Conservation (phyloP, 495 filamentous ascomycete species). For the Aspergillus sparsus region DNA sequence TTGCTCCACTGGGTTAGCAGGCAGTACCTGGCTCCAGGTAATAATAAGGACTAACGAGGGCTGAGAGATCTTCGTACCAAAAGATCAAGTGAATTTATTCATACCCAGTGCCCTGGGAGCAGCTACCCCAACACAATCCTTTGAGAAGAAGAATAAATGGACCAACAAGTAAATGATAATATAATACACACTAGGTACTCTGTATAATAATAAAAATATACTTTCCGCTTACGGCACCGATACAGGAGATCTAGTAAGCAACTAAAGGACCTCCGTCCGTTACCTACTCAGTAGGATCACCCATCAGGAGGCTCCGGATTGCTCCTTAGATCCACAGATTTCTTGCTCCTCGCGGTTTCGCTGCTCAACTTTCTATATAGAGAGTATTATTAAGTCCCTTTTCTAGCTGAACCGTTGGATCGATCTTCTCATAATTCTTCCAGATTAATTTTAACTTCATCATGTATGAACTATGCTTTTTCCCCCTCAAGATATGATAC, state of each 20-base stretch:
- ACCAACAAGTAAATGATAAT: too few relatives aligned
- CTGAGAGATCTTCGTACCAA: too few relatives aligned
- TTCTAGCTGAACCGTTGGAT: constrained; percentile 17
- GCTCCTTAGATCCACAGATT: background rate
- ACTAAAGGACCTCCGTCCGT: background rate
- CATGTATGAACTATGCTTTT: background rate
- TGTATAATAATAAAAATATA: too few relatives aligned
- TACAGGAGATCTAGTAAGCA: constrained; percentile 3
- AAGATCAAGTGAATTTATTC: too few relatives aligned
- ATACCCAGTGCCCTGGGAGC: too few relatives aligned
- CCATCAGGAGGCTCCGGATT: constrained; percentile 1
- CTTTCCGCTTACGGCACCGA: background rate
- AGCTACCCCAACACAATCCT: too few relatives aligned
- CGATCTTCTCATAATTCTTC: background rate
- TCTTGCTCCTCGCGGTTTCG: background rate
- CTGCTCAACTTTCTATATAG: too few relatives aligned
- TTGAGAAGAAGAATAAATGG: too few relatives aligned
- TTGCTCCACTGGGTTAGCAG: too few relatives aligned
- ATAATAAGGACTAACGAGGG: too few relatives aligned
- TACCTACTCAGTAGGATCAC: background rate
- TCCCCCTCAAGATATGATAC: background rate
- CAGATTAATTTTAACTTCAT: background rate
- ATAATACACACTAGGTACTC: too few relatives aligned
- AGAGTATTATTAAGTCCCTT: constrained; percentile 2
- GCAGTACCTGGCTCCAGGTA: too few relatives aligned